Conservation (phyloP, 352 stramenopile species). For the Phytophthora syringae region DNA sequence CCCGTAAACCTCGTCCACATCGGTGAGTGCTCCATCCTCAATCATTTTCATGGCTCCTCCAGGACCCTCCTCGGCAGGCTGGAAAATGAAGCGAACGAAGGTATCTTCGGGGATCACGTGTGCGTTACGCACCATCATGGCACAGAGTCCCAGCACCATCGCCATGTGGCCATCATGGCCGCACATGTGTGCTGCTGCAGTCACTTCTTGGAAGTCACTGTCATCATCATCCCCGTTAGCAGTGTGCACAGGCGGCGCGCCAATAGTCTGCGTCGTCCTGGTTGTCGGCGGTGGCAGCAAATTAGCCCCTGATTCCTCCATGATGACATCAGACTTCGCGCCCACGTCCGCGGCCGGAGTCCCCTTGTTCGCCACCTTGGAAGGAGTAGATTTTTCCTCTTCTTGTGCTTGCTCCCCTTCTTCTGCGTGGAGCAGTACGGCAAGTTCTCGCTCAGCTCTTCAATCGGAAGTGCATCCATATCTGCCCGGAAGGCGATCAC, state of each 20-base stretch:
- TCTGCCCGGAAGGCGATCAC: constrained; percentile 94
- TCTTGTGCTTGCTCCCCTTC: constrained; percentile 60
- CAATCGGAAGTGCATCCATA: constrained; percentile 96
- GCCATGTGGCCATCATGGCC: constrained; percentile 96
- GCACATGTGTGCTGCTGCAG: constrained; percentile 90
- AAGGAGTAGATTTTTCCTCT: constrained; percentile 60
- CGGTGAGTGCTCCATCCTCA: constrained; percentile 89
- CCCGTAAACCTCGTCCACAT: constrained; percentile 93
- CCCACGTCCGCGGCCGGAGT: neutral
- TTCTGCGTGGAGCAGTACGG: constrained; percentile 81
- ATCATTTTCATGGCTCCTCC: constrained; percentile 94
- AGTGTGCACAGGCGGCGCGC: constrained; percentile 38
- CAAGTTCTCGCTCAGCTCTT: constrained; percentile 82
- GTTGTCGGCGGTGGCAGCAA: constrained; percentile 29
- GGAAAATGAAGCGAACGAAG: constrained; percentile 94
- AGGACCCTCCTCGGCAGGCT: constrained; percentile 95
- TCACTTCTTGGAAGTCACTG: constrained; percentile 26
- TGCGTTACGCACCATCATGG: constrained; percentile 71
- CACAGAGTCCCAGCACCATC: constrained; percentile 93
- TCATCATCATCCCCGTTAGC: constrained; percentile 40
- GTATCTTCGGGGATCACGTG: constrained; percentile 76
- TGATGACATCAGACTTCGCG: constrained; percentile 25
- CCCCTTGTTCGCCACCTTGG: constrained; percentile 5
- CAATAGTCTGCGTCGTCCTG: constrained; percentile 33
- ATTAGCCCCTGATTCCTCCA: constrained; percentile 19